Conservation (phyloP, 2,329 filamentous ascomycete genomes). For the Annulohypoxylon truncatum region DNA sequence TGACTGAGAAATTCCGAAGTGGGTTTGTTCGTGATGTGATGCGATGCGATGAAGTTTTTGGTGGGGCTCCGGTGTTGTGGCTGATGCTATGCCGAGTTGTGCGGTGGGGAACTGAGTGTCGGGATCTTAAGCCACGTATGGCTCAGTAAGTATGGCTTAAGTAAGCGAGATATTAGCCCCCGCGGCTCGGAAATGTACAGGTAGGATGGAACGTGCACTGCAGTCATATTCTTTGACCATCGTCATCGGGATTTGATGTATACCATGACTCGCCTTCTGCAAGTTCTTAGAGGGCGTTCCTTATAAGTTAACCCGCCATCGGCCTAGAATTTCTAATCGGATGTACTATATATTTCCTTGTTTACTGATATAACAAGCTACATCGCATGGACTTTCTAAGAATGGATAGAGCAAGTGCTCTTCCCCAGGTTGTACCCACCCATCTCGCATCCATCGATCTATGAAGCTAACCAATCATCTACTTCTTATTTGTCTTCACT, state of each 20-base stretch:
- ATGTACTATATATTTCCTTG: neutral
- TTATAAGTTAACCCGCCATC: neutral
- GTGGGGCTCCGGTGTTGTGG: constrained; percentile 43
- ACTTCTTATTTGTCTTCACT: constrained; percentile 30
- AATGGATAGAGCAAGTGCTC: constrained; percentile 20
- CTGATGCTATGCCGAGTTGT: constrained; percentile 27
- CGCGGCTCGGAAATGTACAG: neutral
- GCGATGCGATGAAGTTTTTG: constrained; percentile 41
- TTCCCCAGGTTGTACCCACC: constrained; percentile 23
- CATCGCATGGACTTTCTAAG: constrained; percentile 46
- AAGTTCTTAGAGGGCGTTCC: neutral
- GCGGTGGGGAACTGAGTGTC: neutral
- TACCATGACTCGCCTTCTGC: constrained; percentile 5
- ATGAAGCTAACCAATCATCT: constrained; percentile 31
- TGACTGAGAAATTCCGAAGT: constrained; percentile 23
- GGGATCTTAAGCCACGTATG: constrained; percentile 6
- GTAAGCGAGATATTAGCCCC: neutral
- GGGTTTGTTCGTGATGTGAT: constrained; percentile 17
- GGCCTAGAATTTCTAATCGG: neutral
- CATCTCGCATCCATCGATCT: constrained; percentile 18
- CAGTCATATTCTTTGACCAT: neutral
- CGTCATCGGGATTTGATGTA: constrained; percentile 12
- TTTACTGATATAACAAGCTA: neutral
- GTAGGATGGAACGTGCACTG: neutral
- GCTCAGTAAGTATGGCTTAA: neutral